Conservation (phyloP, 306 rosid species). For the Dryas drummondii region DNA sequence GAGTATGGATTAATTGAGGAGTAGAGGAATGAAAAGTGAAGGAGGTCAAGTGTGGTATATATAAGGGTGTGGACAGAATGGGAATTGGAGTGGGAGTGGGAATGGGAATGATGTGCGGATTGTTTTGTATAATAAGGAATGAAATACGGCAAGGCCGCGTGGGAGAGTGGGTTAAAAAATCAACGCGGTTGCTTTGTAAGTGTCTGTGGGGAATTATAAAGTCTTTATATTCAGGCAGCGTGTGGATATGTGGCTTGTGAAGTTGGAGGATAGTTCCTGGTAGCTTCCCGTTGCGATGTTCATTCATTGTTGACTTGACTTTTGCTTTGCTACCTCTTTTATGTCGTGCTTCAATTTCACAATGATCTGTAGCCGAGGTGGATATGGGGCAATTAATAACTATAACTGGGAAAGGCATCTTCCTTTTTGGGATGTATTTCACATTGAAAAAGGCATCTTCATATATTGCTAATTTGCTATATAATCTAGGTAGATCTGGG, state of each 20-base stretch:
- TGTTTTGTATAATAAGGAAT: background rate
- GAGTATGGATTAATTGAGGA: background rate
- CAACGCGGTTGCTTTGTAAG: constrained; percentile 29
- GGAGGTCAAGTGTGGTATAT: constrained; percentile 1
- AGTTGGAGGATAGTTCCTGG: too few species aligned
- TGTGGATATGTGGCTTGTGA: background rate
- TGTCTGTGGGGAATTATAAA: background rate
- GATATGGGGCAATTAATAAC: too few species aligned
- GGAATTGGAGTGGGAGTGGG: background rate
- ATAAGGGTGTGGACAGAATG: background rate
- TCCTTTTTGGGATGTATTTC: too few species aligned
- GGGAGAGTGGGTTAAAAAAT: background rate
- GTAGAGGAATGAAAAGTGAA: background rate
- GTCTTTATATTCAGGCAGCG: background rate
- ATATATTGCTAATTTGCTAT: too few species aligned
- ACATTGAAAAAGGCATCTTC: too few species aligned
- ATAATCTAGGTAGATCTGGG: too few species aligned
- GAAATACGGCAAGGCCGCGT: constrained; percentile 17
- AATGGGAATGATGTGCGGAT: background rate
- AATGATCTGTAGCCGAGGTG: too few species aligned
- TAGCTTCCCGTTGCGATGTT: too few species aligned
- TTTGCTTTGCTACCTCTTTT: too few species aligned
- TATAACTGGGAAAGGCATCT: too few species aligned
- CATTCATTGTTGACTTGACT: too few species aligned
- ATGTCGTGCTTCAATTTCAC: too few species aligned